Evolutionary conservation across 371 early-diverging fungal genomes (phyloP).

Genomic region (Rhizopus arrhizus): DNA sequence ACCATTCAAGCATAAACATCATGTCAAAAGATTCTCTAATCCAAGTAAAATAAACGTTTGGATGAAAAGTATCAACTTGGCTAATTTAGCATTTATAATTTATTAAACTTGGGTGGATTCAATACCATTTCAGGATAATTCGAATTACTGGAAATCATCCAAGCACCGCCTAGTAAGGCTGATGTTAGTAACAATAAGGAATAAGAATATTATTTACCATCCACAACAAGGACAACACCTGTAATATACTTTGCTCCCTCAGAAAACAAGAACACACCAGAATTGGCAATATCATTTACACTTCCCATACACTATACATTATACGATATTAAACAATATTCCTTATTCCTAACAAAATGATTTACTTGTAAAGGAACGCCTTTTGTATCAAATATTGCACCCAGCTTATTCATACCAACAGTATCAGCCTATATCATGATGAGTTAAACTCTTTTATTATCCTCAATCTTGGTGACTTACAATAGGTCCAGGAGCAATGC

Average conservation of each 20-base stretch:
- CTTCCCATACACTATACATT: slow-evolving; percentile 50
- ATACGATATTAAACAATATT: background rate
- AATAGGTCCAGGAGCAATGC: slow-evolving; percentile 57
- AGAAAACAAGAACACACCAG: slow-evolving; percentile 72
- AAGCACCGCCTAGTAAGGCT: slow-evolving; percentile 17
- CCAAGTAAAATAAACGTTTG: background rate
- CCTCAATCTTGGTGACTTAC: slow-evolving; percentile 18
- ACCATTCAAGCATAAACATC: background rate
- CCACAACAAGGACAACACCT: slow-evolving; percentile 68
- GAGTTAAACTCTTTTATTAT: background rate
- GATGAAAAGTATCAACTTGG: background rate
- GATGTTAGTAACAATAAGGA: background rate
- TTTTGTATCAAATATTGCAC: slow-evolving; percentile 23
- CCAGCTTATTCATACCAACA: slow-evolving; percentile 45
- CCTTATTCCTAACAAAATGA: background rate
- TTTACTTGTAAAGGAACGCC: slow-evolving; percentile 42
- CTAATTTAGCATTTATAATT: slow-evolving; percentile 9
- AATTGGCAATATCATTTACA: slow-evolving; percentile 71
- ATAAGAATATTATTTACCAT: slow-evolving; percentile 48
- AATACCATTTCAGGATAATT: slow-evolving; percentile 25
- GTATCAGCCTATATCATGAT: slow-evolving; percentile 17
- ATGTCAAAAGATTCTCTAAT: background rate
- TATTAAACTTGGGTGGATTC: slow-evolving; percentile 19
- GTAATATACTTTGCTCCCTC: slow-evolving; percentile 65
- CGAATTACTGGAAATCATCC: slow-evolving; percentile 22